Evolutionary conservation across 768 basidiomycete genomes (phyloP).

Genomic region (Suillus luteus): DNA sequence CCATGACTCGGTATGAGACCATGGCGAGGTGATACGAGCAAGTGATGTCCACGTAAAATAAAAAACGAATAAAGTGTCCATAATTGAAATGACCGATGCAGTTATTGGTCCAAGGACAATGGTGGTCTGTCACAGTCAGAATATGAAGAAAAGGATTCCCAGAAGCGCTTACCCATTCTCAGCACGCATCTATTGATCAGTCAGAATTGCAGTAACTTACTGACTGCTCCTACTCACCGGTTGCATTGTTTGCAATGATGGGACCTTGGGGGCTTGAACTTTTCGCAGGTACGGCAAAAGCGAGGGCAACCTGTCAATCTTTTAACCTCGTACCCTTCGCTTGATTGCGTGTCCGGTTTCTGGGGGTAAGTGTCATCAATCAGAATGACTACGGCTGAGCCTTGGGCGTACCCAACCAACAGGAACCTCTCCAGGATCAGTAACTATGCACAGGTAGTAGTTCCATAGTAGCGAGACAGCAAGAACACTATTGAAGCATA

Average conservation of each 20-base stretch:
- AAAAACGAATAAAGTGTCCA: conserved; percentile 86
- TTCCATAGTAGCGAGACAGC: conserved; percentile 84
- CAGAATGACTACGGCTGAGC: background rate
- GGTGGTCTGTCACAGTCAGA: conserved; percentile 60
- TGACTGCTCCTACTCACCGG: conserved; percentile 47
- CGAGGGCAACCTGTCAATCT: conserved; percentile 80
- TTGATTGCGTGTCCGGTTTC: conserved; percentile 69
- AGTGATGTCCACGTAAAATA: conserved; percentile 89
- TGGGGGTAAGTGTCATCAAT: conserved; percentile 32
- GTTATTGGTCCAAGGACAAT: conserved; percentile 93
- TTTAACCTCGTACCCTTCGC: conserved; percentile 88
- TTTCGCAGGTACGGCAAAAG: conserved; percentile 83
- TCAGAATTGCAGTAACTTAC: background rate
- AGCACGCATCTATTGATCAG: conserved; percentile 65
- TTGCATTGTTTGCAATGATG: conserved; percentile 94
- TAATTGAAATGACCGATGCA: conserved; percentile 94
- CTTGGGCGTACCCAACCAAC: conserved; percentile 62
- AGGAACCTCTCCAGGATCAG: conserved; percentile 87
- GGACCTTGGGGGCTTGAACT: conserved; percentile 83
- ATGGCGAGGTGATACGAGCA: conserved; percentile 88
- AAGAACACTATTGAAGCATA: conserved; percentile 53
- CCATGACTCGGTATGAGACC: conserved; percentile 66
- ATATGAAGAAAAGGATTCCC: conserved; percentile 5
- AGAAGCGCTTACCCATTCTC: conserved; percentile 71
- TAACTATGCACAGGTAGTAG: conserved; percentile 80